Evolutionary conservation across 2,329 filamentous ascomycete genomes (phyloP).

Genomic region (Trichoderma sp.): DNA sequence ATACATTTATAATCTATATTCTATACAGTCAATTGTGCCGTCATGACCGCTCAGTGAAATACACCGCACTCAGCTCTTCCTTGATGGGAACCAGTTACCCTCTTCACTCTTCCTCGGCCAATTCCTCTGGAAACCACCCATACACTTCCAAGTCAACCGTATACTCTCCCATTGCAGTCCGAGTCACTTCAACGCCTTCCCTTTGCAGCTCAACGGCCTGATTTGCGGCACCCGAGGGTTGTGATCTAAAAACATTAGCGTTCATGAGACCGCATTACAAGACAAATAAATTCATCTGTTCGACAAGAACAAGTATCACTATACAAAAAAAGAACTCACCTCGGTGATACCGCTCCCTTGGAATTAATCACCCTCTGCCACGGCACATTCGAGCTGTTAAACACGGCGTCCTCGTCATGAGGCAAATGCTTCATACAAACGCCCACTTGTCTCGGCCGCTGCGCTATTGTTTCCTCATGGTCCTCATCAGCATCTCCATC

Average conservation of each 20-base stretch:
- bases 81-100: neutral
- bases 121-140: conserved; percentile 54
- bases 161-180: conserved; percentile 50
- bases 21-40: fast-evolving
- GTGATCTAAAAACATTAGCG: conserved; percentile 39
- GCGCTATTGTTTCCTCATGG: conserved; percentile 45
- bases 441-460: conserved; percentile 80
- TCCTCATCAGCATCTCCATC: neutral
- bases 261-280: neutral
- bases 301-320: neutral
- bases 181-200: conserved; percentile 53
- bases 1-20: neutral
- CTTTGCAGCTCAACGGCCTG: conserved; percentile 51
- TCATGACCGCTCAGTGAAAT: neutral
- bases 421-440: conserved; percentile 86
- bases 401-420: conserved; percentile 48
- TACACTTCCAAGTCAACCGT: conserved; percentile 50
- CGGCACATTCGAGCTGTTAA: conserved; percentile 76
- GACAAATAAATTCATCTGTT: neutral
- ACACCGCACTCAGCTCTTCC: neutral
- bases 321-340: conserved; percentile 47
- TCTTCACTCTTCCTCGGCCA: conserved; percentile 44
- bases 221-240: conserved; percentile 46
- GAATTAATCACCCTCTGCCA: conserved; percentile 94
- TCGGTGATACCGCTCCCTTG: conserved; percentile 80